Evolutionary conservation across 768 basidiomycete species (phyloP), one percentile per base, ranked within the genome.

Genomic region (Trametes cubensis): DNA sequence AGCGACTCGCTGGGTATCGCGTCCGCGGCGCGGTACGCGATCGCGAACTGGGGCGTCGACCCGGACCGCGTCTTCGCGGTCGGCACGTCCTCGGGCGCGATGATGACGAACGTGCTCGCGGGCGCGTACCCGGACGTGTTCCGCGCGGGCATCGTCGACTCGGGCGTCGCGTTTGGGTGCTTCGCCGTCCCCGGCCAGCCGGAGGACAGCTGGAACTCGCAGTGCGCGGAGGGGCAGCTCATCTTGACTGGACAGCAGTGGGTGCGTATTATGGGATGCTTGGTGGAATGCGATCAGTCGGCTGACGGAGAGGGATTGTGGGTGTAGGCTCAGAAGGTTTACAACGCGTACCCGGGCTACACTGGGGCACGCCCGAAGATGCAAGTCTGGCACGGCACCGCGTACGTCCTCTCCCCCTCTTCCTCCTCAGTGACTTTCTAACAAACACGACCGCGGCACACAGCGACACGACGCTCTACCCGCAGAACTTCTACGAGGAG

Each of bases 51-150:
- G 61, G 76, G 75, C 40, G 82, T 82, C 45, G 79, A 83, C 63
- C 41, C 80, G 2, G 67, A 40, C 42, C 75, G 77, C 45, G 83
- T 85, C 60, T 85, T 79, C 70, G 79, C 77, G 39, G 81, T 81
- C 41, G 84, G 83, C 20, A 77, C 77, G 4, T 80, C 79, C 8
- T 84, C 83, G 4, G 84, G 83, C 49, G 77, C 77, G 58, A 86
- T 85, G 84, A 85, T 85, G 83, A 84, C 83, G 62, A 82, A 80
- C 67, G 83, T 84, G 26, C 74, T 85, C 47, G 72, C 74, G 51
- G 83, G 81, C 41, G 79, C 81, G 20, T 84, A 85, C 72, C 83
- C 83, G 17, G 80, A 85, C 60, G 67, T 86, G 45, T 82, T 83
- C 74, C 59, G 63, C 40, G 84, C 81, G 11, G 82, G 79, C 28